Conservation (phyloP, 2,329 filamentous ascomycete genomes). For the Alternaria hordeiaustralica region DNA sequence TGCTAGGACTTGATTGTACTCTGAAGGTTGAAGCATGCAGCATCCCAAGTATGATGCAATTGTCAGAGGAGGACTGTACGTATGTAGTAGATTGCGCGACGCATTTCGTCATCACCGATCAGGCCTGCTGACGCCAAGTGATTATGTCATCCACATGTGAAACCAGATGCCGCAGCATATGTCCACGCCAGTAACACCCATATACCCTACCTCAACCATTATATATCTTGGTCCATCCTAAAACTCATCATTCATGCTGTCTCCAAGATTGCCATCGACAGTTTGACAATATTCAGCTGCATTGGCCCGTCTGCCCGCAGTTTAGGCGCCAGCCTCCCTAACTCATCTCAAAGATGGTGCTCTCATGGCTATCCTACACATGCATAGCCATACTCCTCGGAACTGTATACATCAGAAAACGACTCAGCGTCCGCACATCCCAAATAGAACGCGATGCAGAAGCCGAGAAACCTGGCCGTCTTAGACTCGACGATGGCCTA, state of each 20-base stretch:
- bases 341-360: background rate
- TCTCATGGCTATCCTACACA: conserved; percentile 8
- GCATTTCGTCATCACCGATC: background rate
- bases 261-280: background rate
- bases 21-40: background rate
- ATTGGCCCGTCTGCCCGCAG: background rate
- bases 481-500: conserved; percentile 1
- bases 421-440: conserved; percentile 11
- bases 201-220: background rate
- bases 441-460: conserved; percentile 13
- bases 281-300: background rate
- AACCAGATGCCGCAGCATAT: background rate
- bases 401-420: conserved; percentile 14
- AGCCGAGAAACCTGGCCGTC: conserved; percentile 11
- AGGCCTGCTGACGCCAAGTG: background rate
- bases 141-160: background rate
- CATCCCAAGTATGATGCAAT: background rate
- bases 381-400: conserved; percentile 4
- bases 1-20: background rate
- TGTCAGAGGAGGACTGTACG: background rate
- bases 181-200: background rate
- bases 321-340: background rate
- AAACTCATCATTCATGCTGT: background rate
- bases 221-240: background rate
- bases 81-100: background rate